Conservation (phyloP, 2,329 filamentous ascomycete genomes). For the Aspergillus sp. region DNA sequence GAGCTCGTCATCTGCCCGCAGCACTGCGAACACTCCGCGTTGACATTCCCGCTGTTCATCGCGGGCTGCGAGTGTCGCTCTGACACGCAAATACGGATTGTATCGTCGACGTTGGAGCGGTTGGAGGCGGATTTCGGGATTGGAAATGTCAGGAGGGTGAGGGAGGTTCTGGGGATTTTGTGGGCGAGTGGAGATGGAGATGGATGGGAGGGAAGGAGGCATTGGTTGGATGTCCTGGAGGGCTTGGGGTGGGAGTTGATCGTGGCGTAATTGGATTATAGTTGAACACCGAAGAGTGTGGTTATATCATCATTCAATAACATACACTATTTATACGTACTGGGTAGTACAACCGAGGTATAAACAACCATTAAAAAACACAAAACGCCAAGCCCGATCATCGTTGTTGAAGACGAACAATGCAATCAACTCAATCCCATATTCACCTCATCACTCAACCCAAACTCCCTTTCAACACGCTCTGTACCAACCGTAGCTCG, state of each 20-base stretch:
- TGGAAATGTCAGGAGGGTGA: constrained; percentile 26
- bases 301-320: too few species aligned
- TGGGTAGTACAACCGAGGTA: too few species aligned
- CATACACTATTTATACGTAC: too few species aligned
- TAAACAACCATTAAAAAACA: not conserved
- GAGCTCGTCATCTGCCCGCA: not conserved
- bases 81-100: constrained; percentile 14
- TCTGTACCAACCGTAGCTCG: constrained; percentile 48
- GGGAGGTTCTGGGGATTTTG: constrained; percentile 21
- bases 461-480: constrained; percentile 53
- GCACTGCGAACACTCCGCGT: constrained; percentile 30
- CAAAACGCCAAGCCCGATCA: not conserved
- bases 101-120: constrained; percentile 19
- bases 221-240: constrained; percentile 28
- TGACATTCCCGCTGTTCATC: constrained; percentile 33
- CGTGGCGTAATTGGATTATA: constrained; percentile 15
- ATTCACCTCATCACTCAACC: constrained; percentile 71
- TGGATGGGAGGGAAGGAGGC: constrained; percentile 8
- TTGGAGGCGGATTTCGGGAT: constrained; percentile 30
- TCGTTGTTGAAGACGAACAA: not conserved
- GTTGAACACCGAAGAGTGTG: not conserved
- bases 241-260: constrained; percentile 26
- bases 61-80: constrained; percentile 24
- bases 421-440: constrained; percentile 65
- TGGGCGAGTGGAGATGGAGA: constrained; percentile 12